These are phyloP conservation scores for Crithidia expoeki DNA, from an alignment of 208 protist species.

Conservation along the genomic window DNA sequence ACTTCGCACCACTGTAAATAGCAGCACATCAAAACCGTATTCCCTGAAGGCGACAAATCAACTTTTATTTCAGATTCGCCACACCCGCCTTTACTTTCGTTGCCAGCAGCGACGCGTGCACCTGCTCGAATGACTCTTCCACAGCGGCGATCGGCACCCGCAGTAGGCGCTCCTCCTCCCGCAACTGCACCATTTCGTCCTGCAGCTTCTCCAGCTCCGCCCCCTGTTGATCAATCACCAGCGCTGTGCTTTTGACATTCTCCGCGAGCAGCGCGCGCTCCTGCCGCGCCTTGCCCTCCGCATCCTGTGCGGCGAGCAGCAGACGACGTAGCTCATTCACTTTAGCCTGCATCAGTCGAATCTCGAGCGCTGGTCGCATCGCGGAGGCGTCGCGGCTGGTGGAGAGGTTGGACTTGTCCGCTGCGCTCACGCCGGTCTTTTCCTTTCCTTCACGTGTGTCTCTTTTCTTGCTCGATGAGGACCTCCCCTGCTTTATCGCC, in stretches of 20 bases:
- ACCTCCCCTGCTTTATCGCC: not conserved
- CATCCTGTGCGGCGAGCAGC: constrained; percentile 45
- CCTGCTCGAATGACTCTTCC: constrained; percentile 78
- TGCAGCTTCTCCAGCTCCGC: constrained; percentile 53
- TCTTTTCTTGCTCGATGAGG: not conserved
- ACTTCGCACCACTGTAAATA: too few species aligned
- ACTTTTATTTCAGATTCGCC: too few species aligned
- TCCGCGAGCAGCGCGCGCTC: constrained; percentile 56
- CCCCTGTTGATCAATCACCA: constrained; percentile 68
- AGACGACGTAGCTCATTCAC: constrained; percentile 73
- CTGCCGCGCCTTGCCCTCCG: constrained; percentile 47
- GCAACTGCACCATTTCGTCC: constrained; percentile 49
- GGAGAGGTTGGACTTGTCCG: not conserved
- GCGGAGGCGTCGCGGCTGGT: constrained; percentile 1
- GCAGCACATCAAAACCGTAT: too few species aligned
- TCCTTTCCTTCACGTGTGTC: not conserved
- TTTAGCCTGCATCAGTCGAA: constrained; percentile 56
- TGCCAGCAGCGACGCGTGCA: constrained; percentile 70
- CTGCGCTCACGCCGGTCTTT: not conserved
- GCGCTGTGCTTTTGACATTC: constrained; percentile 55
- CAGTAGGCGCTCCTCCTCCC: constrained; percentile 42
- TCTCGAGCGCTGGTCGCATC: constrained; percentile 30
- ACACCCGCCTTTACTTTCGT: constrained; percentile 28
- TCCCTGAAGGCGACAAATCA: too few species aligned
- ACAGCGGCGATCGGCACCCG: constrained; percentile 45